Evolutionary conservation across 495 filamentous ascomycete species (phyloP).

Genomic region (Podospora anserina): DNA sequence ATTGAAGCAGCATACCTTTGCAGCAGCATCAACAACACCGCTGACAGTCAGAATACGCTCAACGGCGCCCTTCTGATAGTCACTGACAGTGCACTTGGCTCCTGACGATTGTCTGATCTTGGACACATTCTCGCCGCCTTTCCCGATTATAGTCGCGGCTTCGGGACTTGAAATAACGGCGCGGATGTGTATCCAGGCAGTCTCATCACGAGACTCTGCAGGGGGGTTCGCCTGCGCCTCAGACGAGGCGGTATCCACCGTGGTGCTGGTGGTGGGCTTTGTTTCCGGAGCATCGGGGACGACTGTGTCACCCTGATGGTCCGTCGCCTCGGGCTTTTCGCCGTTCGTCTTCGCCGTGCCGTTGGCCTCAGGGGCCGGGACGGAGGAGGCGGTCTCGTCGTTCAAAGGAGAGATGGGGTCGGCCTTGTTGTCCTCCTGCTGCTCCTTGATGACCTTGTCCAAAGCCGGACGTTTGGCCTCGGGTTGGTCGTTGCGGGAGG

Average conservation of each 20-base stretch:
- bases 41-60: conserved; percentile 97
- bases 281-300: conserved; percentile 64
- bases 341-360: conserved; percentile 48
- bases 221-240: conserved; percentile 37
- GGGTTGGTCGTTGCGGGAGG: conserved; percentile 87
- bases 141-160: conserved; percentile 96
- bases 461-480: conserved; percentile 96
- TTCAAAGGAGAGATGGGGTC: conserved; percentile 39
- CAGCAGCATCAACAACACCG: conserved; percentile 89
- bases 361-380: conserved; percentile 35
- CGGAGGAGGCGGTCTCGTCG: conserved; percentile 29
- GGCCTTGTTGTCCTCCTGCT: conserved; percentile 38
- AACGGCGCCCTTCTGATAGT: conserved; percentile 93
- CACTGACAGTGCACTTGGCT: conserved; percentile 97
- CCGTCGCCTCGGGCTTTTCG: conserved; percentile 56
- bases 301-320: conserved; percentile 62
- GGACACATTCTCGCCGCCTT: conserved; percentile 96
- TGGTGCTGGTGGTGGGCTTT: conserved; percentile 46
- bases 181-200: conserved; percentile 92
- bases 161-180: conserved; percentile 95
- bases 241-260: conserved; percentile 35
- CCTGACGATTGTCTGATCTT: conserved; percentile 86
- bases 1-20: conserved; percentile 66
- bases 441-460: conserved; percentile 74
- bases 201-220: conserved; percentile 67